Evolutionary conservation across 73 alveolate genomes (phyloP).

Genomic region (Tetrahymena malaccensis): DNA sequence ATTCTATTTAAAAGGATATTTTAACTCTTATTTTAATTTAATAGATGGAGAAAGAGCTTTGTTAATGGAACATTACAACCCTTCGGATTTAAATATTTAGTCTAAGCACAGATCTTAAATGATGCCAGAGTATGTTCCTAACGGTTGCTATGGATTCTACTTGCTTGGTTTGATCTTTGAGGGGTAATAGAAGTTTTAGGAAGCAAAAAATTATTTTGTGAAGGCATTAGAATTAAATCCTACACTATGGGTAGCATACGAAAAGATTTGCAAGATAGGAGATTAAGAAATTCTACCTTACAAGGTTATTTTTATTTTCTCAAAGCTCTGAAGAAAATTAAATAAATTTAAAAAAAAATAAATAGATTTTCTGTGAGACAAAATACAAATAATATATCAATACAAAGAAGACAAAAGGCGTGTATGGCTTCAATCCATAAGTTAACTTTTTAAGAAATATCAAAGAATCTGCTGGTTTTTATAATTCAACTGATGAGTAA

Average conservation of each 20-base stretch:
- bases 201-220: conserved; percentile 69
- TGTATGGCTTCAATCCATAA: conserved; percentile 49
- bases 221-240: conserved; percentile 84
- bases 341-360: not conserved
- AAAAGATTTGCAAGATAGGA: conserved; percentile 68
- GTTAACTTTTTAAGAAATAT: conserved; percentile 41
- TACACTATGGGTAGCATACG: conserved; percentile 91
- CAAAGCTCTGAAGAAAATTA: not conserved
- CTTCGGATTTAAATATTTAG: not conserved
- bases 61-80: conserved; percentile 37
- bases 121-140: conserved; percentile 59
- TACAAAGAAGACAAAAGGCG: conserved; percentile 35
- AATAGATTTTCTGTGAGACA: not conserved
- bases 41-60: conserved; percentile 88
- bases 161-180: conserved; percentile 76
- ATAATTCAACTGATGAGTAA: conserved; percentile 7
- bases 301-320: not conserved
- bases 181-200: conserved; percentile 63
- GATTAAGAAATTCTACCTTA: conserved; percentile 5
- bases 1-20: not conserved
- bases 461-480: conserved; percentile 6
- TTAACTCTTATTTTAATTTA: conserved; percentile 18
- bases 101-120: conserved; percentile 38
- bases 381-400: conserved; percentile 31
- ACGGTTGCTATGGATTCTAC: conserved; percentile 87